Conservation (phyloP, 2,329 filamentous ascomycete genomes). For the Diaporthe ilicicola region DNA sequence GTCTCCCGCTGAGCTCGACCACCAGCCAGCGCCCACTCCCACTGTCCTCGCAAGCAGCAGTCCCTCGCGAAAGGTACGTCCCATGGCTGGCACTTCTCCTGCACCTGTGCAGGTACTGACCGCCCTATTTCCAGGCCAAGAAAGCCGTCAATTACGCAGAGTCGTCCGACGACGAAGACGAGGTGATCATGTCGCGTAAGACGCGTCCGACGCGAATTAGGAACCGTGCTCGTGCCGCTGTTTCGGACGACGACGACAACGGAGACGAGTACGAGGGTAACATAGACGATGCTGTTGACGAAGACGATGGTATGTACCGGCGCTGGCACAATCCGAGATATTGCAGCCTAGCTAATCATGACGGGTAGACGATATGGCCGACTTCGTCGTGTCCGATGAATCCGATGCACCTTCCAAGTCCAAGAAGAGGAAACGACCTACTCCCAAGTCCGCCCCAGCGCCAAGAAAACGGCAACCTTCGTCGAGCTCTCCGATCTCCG, state of each 20-base stretch:
- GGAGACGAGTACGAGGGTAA: constrained; percentile 72
- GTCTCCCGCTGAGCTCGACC: constrained; percentile 51
- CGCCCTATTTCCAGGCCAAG: constrained; percentile 50
- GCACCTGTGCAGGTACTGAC: not conserved
- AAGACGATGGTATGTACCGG: constrained; percentile 66
- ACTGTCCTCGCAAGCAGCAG: constrained; percentile 66
- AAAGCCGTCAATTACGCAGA: constrained; percentile 82
- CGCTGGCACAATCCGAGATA: not conserved
- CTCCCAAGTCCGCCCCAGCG: constrained; percentile 52
- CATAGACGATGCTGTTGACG: constrained; percentile 65
- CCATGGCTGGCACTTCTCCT: not conserved
- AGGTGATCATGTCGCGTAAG: constrained; percentile 66
- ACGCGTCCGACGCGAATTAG: constrained; percentile 50
- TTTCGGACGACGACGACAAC: constrained; percentile 76
- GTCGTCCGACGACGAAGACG: constrained; percentile 82
- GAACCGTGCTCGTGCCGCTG: constrained; percentile 62
- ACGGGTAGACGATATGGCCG: constrained; percentile 74
- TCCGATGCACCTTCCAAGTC: constrained; percentile 73
- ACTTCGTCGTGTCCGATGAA: constrained; percentile 89
- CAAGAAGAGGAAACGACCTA: constrained; percentile 79
- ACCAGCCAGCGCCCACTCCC: constrained; percentile 47
- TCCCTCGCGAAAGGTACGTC: constrained; percentile 78
- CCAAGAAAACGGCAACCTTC: constrained; percentile 71
- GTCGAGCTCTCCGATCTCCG: constrained; percentile 49
- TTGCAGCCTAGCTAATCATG: not conserved